Percentiles rank a stretch among this genome's conserved stretches.
These are phyloP conservation scores for Rhizophagus sp. DNA, from an alignment of 192 early-diverging fungal species.

Conservation along the genomic window DNA sequence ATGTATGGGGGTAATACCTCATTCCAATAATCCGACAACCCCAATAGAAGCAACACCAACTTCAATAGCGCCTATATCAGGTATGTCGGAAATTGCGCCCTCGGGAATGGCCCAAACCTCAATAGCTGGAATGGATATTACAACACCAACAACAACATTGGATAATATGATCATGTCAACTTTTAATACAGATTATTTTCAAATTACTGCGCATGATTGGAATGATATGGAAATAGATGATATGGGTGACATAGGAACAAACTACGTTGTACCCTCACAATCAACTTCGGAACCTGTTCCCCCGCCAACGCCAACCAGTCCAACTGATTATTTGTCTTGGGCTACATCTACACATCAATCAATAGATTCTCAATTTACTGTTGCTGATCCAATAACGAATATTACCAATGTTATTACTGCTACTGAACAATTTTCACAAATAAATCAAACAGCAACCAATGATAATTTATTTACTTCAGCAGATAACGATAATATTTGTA, in stretches of 20 bases:
- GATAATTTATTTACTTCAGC: neutral
- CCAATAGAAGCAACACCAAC: no score
- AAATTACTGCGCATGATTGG: neutral
- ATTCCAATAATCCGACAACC: no score
- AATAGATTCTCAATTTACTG: neutral
- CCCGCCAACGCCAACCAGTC: constrained; percentile 22
- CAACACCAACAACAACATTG: no score
- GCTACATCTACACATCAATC: neutral
- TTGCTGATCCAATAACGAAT: neutral
- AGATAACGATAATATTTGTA: neutral
- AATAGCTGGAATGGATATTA: no score
- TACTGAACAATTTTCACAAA: neutral
- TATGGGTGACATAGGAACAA: neutral
- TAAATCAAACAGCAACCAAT: neutral
- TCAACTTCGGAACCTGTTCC: neutral
- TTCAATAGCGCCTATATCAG: no score
- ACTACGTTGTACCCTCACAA: neutral
- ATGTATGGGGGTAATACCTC: no score
- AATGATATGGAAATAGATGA: neutral
- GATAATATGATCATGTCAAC: no score
- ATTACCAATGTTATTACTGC: no score
- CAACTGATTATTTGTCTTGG: constrained; percentile 16
- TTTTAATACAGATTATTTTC: neutral
- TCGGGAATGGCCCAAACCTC: no score
- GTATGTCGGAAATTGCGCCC: no score